Base-by-base conservation (phyloP, 2,329 filamentous ascomycete genomes). In the Phyllosticta citriasiana region DNA sequence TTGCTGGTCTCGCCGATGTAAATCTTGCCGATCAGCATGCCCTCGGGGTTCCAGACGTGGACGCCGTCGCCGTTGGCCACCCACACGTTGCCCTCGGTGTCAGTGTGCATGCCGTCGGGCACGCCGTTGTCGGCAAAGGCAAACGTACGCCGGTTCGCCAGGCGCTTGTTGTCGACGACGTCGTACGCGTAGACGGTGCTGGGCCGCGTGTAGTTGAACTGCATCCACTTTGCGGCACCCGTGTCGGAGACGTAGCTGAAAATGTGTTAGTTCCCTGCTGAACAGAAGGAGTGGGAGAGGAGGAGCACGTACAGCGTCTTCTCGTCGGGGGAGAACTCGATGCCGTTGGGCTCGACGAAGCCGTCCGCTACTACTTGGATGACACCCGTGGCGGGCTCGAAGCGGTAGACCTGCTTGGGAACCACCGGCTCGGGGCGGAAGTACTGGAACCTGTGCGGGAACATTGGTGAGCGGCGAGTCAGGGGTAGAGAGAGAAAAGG, bases 61-160 rank as follows among this genome's bases (percentile, higher is more conserved):
- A 84, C 71, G 0, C 82, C 82, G 66, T 84, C 81, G 0, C 79
- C 79, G 63, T 79, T 82, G 0, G 79, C 81, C 26, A 77, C 76
- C 70, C 82, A 84, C 1, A 84, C 77, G 67, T 84, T 84, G 2
- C 82, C 82, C 2, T 77, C 65, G 1, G 73, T 74, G 65, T 84
- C 82, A 51, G 77, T 76, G 64, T 81, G 80, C 63, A 82, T 72
- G 8, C 86, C 85, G 64, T 88, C 85, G 0, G 85, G 83, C 2
- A 84, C 73, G 2, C 82, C 80, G 1, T 75, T 68, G 55, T 80
- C 76, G 2, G 76, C 73, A 63, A 79, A 85, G 0, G 85, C 83
- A 66, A 88, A 88, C 0, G 79, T 76, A 61, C 71, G 65, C 0
- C 75, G 65, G 58, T 74, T 73, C 12, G 65, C 57, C 53, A 79